Evolutionary conservation across 257 asterid genomes (phyloP), one percentile per base, ranked within the genome.

Genomic region (Handroanthus guayacan): DNA sequence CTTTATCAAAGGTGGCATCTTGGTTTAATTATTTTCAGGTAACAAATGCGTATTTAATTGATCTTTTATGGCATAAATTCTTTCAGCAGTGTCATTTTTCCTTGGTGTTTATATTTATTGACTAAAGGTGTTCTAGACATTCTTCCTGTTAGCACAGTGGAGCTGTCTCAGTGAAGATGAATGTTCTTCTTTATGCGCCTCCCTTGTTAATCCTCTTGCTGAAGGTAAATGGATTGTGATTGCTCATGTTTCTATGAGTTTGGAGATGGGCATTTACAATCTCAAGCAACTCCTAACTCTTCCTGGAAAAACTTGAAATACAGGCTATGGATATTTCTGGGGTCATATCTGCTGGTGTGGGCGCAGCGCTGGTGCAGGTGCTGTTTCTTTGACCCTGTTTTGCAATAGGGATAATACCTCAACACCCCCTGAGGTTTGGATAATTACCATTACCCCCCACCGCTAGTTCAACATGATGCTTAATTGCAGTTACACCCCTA

Each of bases 301-400:
- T 62, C 75, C 72, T 78, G 54, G 72, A n/a, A 74, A 50, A 82
- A 58, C 70, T 74, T 81, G 77, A 72, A 78, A 50, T 60, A 8
- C 92, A 95, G 99, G 97, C 93, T 63, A 89, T 92, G 99, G 85
- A 91, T 89, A 66, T 87, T 76, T 78, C 87, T 80, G 99, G 99
- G 64, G 97, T 92, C 48, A 80, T 92, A 76, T 84, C 97, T 79
- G 94, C 97, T 85, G 88, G 93, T 83, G 90, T 87, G 36, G 92
- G 98, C 82, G 99, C 97, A 56, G 99, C 98, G 64, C 50, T 89
- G 81, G 96, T 95, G 81, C 98, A 95, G 97, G 99, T 95, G 84
- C 87, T 84, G 78, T 47, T 71, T 43, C 50, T 63, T 71, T 77
- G 47, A 37, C 43, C 63, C n/a, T 41, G 67, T 78, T 76, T 45